Conservation (phyloP, 345 rosid genomes). For the Ceriops decandra region DNA sequence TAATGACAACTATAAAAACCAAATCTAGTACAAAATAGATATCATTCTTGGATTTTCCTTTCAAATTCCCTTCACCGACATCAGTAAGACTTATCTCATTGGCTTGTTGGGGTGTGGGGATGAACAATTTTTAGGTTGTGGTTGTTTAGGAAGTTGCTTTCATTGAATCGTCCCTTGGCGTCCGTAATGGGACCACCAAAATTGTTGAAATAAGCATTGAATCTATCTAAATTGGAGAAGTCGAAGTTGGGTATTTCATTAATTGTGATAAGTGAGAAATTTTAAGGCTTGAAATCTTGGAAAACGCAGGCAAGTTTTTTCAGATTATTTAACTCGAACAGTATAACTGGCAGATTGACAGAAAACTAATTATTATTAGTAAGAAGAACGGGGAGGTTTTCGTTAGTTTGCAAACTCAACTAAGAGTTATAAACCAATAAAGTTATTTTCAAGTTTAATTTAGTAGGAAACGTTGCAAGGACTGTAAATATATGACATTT, state of each 20-base stretch:
- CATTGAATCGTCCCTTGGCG: constrained; percentile 14
- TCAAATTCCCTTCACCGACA: constrained; percentile 9
- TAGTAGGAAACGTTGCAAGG: constrained; percentile 35
- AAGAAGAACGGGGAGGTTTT: constrained; percentile 31
- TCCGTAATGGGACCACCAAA: constrained; percentile 44
- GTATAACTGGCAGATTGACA: constrained; percentile 39
- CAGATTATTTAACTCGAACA: constrained; percentile 37
- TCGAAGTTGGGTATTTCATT: constrained; percentile 37
- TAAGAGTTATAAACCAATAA: constrained; percentile 32
- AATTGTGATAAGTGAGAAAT: constrained; percentile 41
- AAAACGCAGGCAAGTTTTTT: constrained; percentile 36
- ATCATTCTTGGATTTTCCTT: constrained; percentile 6
- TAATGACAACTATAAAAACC: constrained; percentile 18
- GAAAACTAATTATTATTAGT: constrained; percentile 35
- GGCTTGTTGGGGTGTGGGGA: background rate
- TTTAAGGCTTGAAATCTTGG: constrained; percentile 20
- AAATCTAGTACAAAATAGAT: constrained; percentile 33
- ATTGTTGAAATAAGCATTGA: constrained; percentile 55
- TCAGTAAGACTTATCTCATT: background rate
- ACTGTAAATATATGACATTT: background rate
- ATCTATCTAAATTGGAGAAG: constrained; percentile 36
- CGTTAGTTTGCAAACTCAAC: constrained; percentile 38
- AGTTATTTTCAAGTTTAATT: constrained; percentile 33
- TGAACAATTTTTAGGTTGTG: constrained; percentile 29
- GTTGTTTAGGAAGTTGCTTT: constrained; percentile 40